phyloP scores from a whole-genome alignment of 1,139 yeast genomes.

The Magnusiomyces suaveolens region DNA sequence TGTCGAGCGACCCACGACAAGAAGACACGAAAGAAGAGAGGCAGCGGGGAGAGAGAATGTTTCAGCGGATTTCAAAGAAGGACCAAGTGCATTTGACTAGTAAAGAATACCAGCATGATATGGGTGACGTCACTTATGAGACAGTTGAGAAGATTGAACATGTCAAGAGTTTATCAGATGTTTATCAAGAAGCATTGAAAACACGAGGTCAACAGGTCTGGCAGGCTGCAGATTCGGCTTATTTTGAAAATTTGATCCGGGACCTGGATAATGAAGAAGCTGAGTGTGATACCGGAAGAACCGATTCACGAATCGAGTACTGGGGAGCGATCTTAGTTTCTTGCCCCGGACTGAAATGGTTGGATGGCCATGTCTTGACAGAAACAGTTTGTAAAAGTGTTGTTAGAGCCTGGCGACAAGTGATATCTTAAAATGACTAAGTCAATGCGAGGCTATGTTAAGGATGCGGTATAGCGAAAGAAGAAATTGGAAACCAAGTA shows the following conservation, averaged over 20 bases:
- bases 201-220: neutral
- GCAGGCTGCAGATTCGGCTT: conserved; percentile 2
- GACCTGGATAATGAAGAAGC: neutral
- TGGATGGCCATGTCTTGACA: conserved; percentile 1
- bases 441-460: neutral
- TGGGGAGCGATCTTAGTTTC: neutral
- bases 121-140: neutral
- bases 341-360: neutral
- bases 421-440: neutral
- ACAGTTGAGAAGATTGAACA: no score
- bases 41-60: neutral
- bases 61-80: neutral
- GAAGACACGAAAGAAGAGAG: neutral
- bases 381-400: neutral
- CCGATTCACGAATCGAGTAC: neutral
- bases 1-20: neutral
- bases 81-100: neutral
- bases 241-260: neutral
- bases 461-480: neutral
- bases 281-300: neutral
- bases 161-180: neutral
- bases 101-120: neutral
- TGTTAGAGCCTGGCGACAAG: neutral
- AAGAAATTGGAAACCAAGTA: neutral
- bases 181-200: neutral